A percentile compares a stretch with the other conserved stretches of the same genome.
These are phyloP conservation scores for Chrysosporium keratinophilum DNA, from an alignment of 2,329 filamentous ascomycete species.

Conservation along the genomic window DNA sequence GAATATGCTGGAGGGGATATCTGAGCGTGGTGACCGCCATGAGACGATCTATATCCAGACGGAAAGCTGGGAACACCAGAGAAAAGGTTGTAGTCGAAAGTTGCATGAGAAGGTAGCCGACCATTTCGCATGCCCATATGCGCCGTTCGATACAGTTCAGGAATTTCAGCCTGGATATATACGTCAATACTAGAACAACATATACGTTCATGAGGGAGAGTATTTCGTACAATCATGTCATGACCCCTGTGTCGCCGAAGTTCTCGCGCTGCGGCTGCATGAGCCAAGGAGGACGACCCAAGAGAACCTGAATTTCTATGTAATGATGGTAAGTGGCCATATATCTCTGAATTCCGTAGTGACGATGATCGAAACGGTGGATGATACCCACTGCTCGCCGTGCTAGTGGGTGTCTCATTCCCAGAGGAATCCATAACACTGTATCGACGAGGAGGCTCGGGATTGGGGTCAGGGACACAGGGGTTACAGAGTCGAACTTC, in stretches of 20 bases:
- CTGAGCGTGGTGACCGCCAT: conserved; percentile 1
- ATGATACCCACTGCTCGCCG: not conserved
- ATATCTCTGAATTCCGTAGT: not conserved
- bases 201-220: not conserved
- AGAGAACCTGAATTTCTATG: conserved; percentile 19
- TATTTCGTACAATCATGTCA: conserved; percentile 17
- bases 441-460: conserved; percentile 42
- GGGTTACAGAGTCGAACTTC: conserved; percentile 62
- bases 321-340: conserved; percentile 3
- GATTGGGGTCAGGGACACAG: conserved; percentile 60
- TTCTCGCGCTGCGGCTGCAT: conserved; percentile 13
- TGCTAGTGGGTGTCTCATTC: not conserved
- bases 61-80: conserved; percentile 11
- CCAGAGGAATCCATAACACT: not conserved
- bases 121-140: conserved; percentile 8
- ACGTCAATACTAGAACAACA: not conserved
- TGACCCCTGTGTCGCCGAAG: conserved; percentile 15
- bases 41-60: conserved; percentile 14
- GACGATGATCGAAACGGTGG: not conserved
- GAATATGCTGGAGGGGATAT: conserved; percentile 17
- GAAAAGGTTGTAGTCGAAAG: conserved; percentile 14
- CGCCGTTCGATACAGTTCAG: conserved; percentile 5
- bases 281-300: conserved; percentile 3
- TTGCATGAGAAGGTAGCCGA: conserved; percentile 14
- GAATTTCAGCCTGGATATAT: conserved; percentile 13